Conservation (phyloP, 768 basidiomycete species). For the Mrakia blollopis region DNA sequence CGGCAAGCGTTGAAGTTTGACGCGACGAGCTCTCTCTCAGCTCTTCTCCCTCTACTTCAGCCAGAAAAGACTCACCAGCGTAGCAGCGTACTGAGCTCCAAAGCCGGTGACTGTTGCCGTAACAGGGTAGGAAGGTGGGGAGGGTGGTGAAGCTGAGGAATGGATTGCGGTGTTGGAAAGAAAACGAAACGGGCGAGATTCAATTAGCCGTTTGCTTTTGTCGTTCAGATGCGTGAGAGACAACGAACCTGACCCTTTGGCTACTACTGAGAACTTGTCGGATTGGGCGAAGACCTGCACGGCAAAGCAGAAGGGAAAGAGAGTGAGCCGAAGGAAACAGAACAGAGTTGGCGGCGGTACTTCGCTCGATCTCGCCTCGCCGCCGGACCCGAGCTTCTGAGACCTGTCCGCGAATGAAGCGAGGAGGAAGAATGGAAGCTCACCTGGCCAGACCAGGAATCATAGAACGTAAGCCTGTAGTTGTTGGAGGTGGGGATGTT, state of each 20-base stretch:
- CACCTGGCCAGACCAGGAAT: background rate
- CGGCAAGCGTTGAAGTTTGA: background rate
- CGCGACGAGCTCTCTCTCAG: background rate
- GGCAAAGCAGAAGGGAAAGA: background rate
- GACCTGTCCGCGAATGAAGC: background rate
- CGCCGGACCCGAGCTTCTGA: background rate
- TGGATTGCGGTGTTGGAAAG: background rate
- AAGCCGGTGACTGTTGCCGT: background rate
- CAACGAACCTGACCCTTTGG: background rate
- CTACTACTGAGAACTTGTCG: slow-evolving; percentile 3
- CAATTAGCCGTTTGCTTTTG: background rate
- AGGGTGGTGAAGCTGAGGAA: background rate
- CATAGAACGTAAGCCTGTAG: background rate
- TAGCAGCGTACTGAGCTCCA: background rate
- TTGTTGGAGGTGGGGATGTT: background rate
- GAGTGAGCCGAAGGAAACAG: background rate
- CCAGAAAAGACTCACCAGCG: background rate
- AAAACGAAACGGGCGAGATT: background rate
- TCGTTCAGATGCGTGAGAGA: background rate
- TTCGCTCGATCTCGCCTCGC: no score
- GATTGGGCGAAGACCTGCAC: background rate
- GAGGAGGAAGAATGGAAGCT: background rate
- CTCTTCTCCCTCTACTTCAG: no score
- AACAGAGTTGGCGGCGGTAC: no score
- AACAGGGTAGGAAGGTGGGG: background rate